Evolutionary conservation across 2,329 filamentous ascomycete genomes (phyloP).

Genomic region (Amesomyces nigricolor): DNA sequence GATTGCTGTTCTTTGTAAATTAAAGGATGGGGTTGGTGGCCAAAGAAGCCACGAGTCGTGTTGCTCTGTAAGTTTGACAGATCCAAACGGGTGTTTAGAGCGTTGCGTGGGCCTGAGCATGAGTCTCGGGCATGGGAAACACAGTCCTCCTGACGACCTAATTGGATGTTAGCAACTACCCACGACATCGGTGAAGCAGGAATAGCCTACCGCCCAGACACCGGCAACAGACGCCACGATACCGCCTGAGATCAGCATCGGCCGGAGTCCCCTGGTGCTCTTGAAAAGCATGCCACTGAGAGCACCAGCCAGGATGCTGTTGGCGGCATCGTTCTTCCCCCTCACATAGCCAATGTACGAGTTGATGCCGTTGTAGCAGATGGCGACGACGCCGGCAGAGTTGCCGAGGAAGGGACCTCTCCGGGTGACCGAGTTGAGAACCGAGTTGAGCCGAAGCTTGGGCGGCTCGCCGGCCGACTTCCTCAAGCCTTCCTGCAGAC

Average conservation of each 20-base stretch:
- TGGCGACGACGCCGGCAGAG: constrained; percentile 89
- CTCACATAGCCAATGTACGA: constrained; percentile 72
- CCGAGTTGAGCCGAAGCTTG: constrained; percentile 87
- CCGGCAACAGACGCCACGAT: constrained; percentile 83
- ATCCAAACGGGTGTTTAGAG: constrained; percentile 8
- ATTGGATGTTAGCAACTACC: constrained; percentile 22
- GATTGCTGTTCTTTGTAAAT: constrained; percentile 21
- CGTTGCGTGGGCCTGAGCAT: constrained; percentile 12
- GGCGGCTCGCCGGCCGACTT: constrained; percentile 73
- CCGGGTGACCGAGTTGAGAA: constrained; percentile 89
- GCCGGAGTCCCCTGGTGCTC: constrained; percentile 81
- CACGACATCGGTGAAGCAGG: background rate
- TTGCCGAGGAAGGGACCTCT: constrained; percentile 94
- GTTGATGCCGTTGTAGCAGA: constrained; percentile 93
- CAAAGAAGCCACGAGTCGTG: constrained; percentile 1
- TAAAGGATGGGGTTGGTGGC: constrained; percentile 15
- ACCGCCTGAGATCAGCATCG: constrained; percentile 90
- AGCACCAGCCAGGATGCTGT: constrained; percentile 78
- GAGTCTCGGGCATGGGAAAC: constrained; percentile 35
- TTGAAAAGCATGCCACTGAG: constrained; percentile 95
- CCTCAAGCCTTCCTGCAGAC: constrained; percentile 80
- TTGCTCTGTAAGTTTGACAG: background rate
- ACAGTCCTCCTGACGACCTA: constrained; percentile 36
- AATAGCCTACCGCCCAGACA: constrained; percentile 74
- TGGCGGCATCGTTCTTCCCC: constrained; percentile 83